Percentiles rank a stretch among this genome's conserved stretches.
Evolutionary conservation across 1,284 basidiomycete genomes (phyloP).

Genomic region (Earliella scabrosa): DNA sequence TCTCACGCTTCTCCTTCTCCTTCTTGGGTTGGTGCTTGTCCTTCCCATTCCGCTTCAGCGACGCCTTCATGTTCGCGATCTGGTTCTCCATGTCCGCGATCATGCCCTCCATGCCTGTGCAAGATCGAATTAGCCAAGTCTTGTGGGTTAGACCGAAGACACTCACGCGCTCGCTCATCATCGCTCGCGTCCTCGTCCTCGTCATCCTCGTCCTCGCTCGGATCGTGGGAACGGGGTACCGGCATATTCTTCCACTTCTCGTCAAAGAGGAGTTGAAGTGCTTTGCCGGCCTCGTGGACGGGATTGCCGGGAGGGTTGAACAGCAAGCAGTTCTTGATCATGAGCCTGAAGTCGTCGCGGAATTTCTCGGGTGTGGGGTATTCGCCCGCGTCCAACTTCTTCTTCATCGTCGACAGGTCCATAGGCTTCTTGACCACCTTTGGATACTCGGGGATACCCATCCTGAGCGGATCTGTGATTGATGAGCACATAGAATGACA

Average conservation of each 20-base stretch:
- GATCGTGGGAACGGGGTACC: constrained; percentile 52
- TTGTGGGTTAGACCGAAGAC: neutral
- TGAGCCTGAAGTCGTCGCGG: constrained; percentile 89
- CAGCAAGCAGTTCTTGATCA: constrained; percentile 91
- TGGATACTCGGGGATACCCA: constrained; percentile 87
- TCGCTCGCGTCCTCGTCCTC: constrained; percentile 47
- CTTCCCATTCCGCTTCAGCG: constrained; percentile 52
- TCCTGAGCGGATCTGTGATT: constrained; percentile 67
- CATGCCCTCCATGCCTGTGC: constrained; percentile 47
- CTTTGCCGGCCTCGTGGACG: constrained; percentile 84
- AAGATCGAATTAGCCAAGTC: constrained; percentile 1
- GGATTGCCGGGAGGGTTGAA: constrained; percentile 92
- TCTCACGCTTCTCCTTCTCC: constrained; percentile 50
- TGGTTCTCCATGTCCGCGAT: constrained; percentile 76
- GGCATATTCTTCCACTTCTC: constrained; percentile 90
- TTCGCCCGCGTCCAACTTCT: constrained; percentile 77
- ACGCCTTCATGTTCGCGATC: constrained; percentile 71
- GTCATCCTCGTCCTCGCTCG: constrained; percentile 53
- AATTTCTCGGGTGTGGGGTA: constrained; percentile 84
- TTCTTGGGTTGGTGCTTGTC: constrained; percentile 71
- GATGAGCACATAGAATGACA: neutral
- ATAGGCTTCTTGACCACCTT: constrained; percentile 94
- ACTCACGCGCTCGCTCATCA: constrained; percentile 58
- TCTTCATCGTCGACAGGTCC: constrained; percentile 89
- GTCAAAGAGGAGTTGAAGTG: constrained; percentile 86